These are phyloP conservation scores for Leishmania lainsoni DNA, from an alignment of 208 protist species.

Conservation along the genomic window DNA sequence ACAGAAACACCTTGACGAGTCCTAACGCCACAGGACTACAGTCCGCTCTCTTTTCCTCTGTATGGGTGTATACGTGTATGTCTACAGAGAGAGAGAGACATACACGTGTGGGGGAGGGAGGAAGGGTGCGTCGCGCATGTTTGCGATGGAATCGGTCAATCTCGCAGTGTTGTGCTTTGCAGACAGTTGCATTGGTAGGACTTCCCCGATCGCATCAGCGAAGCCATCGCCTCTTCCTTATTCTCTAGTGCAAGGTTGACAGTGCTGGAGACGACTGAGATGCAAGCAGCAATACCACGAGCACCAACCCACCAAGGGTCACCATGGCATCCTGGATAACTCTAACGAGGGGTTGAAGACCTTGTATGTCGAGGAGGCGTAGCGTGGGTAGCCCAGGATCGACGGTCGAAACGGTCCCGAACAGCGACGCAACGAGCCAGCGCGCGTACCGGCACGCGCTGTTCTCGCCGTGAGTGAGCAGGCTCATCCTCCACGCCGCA, in stretches of 20 bases:
- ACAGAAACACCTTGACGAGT: too few relatives aligned
- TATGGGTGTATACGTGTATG: too few relatives aligned
- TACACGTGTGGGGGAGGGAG: too few relatives aligned
- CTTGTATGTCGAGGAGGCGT: background rate
- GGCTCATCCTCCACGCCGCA: constrained; percentile 52
- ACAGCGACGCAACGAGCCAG: constrained; percentile 32
- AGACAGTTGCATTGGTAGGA: background rate
- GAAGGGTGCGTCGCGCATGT: background rate
- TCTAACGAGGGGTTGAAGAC: background rate
- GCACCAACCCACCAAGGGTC: background rate
- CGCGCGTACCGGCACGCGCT: constrained; percentile 39
- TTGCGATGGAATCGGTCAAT: constrained; percentile 9
- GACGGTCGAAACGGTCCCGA: constrained; percentile 17
- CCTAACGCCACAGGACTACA: too few relatives aligned
- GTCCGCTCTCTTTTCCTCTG: too few relatives aligned
- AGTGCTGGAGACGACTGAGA: background rate
- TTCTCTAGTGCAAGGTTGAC: background rate
- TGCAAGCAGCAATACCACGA: background rate
- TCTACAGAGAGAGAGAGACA: too few relatives aligned
- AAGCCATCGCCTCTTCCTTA: background rate
- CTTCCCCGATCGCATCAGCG: background rate
- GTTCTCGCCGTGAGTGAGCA: constrained; percentile 48
- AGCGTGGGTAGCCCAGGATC: background rate
- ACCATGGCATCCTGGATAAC: background rate
- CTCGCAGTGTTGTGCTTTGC: background rate